Conservation (phyloP, 1,139 yeast species). For the Saccharomycopsis hybrid region DNA sequence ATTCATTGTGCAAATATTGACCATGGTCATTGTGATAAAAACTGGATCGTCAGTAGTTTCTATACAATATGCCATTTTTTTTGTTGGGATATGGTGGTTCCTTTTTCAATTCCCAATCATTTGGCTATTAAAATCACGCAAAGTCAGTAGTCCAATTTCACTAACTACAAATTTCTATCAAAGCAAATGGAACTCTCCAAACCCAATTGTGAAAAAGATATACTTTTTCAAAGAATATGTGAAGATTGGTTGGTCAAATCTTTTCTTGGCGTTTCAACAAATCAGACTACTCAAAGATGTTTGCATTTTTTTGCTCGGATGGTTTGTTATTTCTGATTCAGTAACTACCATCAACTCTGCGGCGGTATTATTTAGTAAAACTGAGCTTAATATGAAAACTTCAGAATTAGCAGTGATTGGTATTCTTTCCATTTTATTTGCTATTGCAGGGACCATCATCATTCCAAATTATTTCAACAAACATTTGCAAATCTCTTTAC, state of each 20-base stretch:
- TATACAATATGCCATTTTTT: conserved; percentile 48
- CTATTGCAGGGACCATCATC: conserved; percentile 53
- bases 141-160: conserved; percentile 18
- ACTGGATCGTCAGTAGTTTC: conserved; percentile 39
- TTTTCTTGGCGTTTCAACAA: conserved; percentile 45
- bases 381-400: conserved; percentile 59
- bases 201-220: conserved; percentile 5
- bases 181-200: conserved; percentile 11
- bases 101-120: conserved; percentile 54
- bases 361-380: conserved; percentile 62
- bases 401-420: conserved; percentile 55
- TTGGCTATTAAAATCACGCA: conserved; percentile 37
- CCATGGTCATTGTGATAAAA: conserved; percentile 42
- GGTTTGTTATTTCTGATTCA: conserved; percentile 68
- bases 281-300: conserved; percentile 56
- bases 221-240: conserved; percentile 31
- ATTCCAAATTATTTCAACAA: conserved; percentile 45
- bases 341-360: conserved; percentile 69
- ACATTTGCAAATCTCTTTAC: conserved; percentile 35
- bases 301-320: conserved; percentile 50
- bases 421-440: conserved; percentile 53
- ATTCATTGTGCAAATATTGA: conserved; percentile 48
- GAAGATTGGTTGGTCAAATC: conserved; percentile 52
- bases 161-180: conserved; percentile 19
- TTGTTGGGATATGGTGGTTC: conserved; percentile 70